Conservation (phyloP, 139 green algal genomes). For the Chlamydomonas asymmetrica region DNA sequence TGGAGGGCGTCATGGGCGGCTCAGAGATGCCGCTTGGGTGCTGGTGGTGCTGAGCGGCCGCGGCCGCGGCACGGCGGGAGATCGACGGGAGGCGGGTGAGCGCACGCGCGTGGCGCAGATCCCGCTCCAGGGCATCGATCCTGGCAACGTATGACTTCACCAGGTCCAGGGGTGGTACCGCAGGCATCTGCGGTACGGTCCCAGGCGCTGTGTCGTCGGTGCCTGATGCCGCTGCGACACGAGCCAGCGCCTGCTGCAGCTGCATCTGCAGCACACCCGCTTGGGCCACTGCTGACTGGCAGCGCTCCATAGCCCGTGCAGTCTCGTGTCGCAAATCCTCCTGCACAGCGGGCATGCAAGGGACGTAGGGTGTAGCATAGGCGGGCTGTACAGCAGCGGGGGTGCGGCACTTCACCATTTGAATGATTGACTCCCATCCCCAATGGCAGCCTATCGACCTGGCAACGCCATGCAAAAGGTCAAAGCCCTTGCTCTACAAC, state of each 20-base stretch:
- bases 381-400: no score
- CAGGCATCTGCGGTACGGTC: no score
- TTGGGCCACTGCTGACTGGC: conserved; percentile 28
- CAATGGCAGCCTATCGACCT: no score
- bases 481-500: no score
- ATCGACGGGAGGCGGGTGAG: conserved; percentile 2
- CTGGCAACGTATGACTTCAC: conserved; percentile 48
- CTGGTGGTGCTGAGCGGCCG: background rate
- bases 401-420: no score
- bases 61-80: background rate
- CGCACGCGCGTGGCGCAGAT: conserved; percentile 47
- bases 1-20: no score
- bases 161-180: conserved; percentile 27
- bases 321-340: conserved; percentile 20
- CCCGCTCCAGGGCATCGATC: conserved; percentile 66
- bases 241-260: background rate
- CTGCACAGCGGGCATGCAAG: background rate
- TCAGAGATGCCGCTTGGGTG: no score
- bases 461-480: no score
- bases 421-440: no score
- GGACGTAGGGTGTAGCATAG: no score
- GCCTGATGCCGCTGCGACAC: background rate
- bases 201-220: no score
- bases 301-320: conserved; percentile 14
- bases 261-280: conserved; percentile 26